Conservation (phyloP, 2,329 filamentous ascomycete genomes). For the Pleoardoris graminearum region DNA sequence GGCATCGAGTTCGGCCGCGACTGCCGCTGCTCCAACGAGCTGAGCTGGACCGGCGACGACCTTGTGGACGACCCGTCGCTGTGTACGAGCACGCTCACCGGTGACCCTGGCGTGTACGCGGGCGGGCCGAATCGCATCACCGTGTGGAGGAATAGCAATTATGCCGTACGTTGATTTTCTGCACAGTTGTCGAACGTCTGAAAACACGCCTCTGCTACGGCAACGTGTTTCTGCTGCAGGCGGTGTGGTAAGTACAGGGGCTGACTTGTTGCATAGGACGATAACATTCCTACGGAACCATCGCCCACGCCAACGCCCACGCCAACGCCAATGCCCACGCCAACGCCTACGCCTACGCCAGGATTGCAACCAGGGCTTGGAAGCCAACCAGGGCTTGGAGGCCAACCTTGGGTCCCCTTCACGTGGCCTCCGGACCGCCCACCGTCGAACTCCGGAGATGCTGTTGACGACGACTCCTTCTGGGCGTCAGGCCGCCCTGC, state of each 20-base stretch:
- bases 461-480: background rate
- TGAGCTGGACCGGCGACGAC: background rate
- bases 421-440: background rate
- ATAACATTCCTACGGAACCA: too few relatives aligned
- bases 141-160: conserved; percentile 9
- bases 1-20: background rate
- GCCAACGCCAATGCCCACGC: too few relatives aligned
- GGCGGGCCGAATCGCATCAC: conserved; percentile 11
- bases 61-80: background rate
- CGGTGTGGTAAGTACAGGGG: background rate
- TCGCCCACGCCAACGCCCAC: too few relatives aligned
- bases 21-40: conserved; percentile 1
- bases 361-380: background rate
- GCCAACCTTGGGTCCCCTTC: background rate
- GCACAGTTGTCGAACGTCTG: background rate
- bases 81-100: conserved; percentile 1
- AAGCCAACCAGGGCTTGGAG: background rate
- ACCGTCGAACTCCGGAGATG: background rate
- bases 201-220: background rate
- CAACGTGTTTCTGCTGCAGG: background rate
- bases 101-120: background rate
- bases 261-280: conserved; percentile 1
- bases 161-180: conserved; percentile 9
- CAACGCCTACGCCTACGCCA: too few relatives aligned
- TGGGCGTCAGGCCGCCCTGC: background rate